Evolutionary conservation across 1,139 yeast genomes (phyloP), one percentile per base, ranked within the genome.

Genomic region (Wickerhamiella pararugosa): DNA sequence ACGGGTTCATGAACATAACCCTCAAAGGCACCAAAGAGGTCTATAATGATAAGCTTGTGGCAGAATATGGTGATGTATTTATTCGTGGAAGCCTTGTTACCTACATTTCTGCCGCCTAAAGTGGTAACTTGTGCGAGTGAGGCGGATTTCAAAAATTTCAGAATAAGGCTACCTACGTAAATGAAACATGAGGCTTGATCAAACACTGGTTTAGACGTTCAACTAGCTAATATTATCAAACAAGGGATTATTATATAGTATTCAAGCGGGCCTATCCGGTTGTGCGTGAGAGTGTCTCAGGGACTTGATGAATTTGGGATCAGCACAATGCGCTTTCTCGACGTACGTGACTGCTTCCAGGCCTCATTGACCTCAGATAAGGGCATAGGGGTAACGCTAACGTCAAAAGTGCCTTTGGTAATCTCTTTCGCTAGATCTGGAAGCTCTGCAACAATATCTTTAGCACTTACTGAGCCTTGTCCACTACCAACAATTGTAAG

Each of bases 1-100:
- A 90, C 58, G 97, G 98, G 10, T 92, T 78, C 63, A 87, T 90
- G 96, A 92, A 92, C 62, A 79, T 90, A 43, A 94, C 90, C 5
- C 69, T 90, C 53, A 86, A 80, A 46, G 71, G 76, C 43, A 76
- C 94, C 4, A 69, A 72, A 41, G 97, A 90, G 58, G 65, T 65
- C 39, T 73, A 74, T 27, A 71, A 73, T 42, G 77, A 76, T 10
- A 65, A 65, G 41, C 66, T 70, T 40, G 75, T 76, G 45, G 72
- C 70, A 43, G 69, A 68, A 36, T 82, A 79, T 55, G 87, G 84
- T 33, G 97, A 90, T 60, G 92, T 87, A 15, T 92, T 90, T 60
- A 75, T 90, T 49, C 77, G 98, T 63, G 98, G 98, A 83, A 90
- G 59, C 83, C 84, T 62, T 94, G 94, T 69, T 15, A 43, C 47